Evolutionary conservation across 139 green algal genomes (phyloP), one percentile per base, ranked within the genome.

Genomic region (Eudorina sp.): DNA sequence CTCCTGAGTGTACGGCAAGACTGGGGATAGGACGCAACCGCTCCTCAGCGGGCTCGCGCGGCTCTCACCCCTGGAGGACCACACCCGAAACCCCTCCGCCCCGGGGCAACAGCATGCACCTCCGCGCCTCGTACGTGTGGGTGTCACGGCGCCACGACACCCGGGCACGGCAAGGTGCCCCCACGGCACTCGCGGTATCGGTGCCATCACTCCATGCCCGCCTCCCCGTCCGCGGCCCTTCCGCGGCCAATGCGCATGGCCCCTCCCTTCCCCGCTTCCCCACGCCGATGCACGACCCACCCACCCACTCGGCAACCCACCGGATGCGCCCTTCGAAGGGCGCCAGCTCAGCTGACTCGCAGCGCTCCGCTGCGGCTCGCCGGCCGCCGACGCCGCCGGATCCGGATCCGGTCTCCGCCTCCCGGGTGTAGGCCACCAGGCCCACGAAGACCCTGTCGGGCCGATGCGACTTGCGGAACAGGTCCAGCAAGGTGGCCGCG

Each of bases 381-480:
- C 34, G 14, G 13, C 19, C 19, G 68, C 55, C 29, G 55, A 7
- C 29, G 29, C 7, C 55, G 55, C 55, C 55, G 55, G 23, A 23
- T 25, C 55, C 55, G 8, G 55, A 34, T 25, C 29, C 29, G 64
- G 34, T 51, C 11, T 31, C 38, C 25, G 23, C 40, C 8, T n/a
- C 14, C 4, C 27, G n/a, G 36, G 78, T 60, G 55, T 58, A 85
- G 2, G 78, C 45, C 9, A 85, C 78, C 40, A 58, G 55, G 8
- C 78, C 78, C 55, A 55, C 53, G 55, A 53, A 75, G 6, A 85
- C 53, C 11, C 21, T 23, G 18, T 85, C 55, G 27, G 78, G 78
- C 0, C 58, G 55, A 3, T 41, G 36, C 0, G 78, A 55, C 27
- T 75, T 27, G 38, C 58, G 78, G 38, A 53, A 85, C 25, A 85